Evolutionary conservation across 805 yeast species (phyloP), one percentile per base, ranked within the genome.

Genomic region (Diddensiella caesifluorescens): DNA sequence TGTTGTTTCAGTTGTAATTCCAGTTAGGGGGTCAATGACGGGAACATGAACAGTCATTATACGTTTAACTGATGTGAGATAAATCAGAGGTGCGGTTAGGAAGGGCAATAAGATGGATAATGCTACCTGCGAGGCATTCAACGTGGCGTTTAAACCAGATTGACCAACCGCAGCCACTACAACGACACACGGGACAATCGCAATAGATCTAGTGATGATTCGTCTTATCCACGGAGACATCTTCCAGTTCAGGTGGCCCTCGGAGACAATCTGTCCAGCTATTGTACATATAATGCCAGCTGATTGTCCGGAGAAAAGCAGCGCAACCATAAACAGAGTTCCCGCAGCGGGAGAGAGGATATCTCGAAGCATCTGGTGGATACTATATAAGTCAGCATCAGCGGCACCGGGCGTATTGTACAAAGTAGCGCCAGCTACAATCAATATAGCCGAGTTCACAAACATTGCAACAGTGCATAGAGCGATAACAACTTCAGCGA

Each of bases 211-310:
- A 0, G 96, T 89, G 7, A 79, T 69, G 6, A 89, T 57, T 49
- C 96, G 70, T 57, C 96, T 73, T 38, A 80, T 55, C 84, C 95
- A 81, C 3, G 96, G 96, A 47, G 70, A 72, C 31, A 85, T 50
- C 2, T 74, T 77, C 95, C 96, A 88, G 40, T 79, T 74, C 29
- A 89, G 67, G 55, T 85, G 90, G 0, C 97, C 97, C 60, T 89
- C 97, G 51, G 87, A 76, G 2, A 89, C 95, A 52, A 89, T 79
- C 62, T 89, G 95, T 6, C 96, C 96, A 0, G 95, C 86, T 65
- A 89, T 82, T 0, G 97, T 89, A 60, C 96, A 88, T 2, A 88
- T 89, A 32, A 89, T 78, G 37, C 96, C 95, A 0, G 96, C 95
- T 35, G 89, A 81, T 55, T 84, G 88, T 4, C 96, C 96, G 44